Evolutionary conservation across 148 eudicot genomes (phyloP), one percentile per base, ranked within the genome.

Genomic region (Rhododendron ovatum): DNA sequence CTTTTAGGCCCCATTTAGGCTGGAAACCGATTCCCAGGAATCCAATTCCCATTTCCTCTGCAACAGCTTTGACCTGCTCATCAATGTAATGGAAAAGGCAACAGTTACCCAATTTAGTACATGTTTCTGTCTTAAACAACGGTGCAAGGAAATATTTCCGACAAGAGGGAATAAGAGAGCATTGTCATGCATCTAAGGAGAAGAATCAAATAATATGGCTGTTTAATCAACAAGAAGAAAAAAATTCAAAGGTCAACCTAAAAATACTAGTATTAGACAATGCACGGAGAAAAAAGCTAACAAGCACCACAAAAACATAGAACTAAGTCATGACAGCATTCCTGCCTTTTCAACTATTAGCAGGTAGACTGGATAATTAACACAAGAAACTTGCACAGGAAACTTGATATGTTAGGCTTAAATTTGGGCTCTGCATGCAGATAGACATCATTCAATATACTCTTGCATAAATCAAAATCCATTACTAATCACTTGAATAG

Each of bases 21-120:
- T 94, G 99, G 85, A 98, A 95, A 57, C 99, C 99, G 85, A 93
- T 93, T 67, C 99, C 99, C 85, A 98, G 83, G 89, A 98, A 98
- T 80, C 99, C 98, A 85, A 95, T 94, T 78, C 98, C 98, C 98
- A 95, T 95, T 92, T 98, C 99, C 90, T 98, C 97, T 33, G 98
- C 91, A 90, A 98, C 98, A 86, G 99, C 98, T 91, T 98, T 98
- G 76, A 95, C 99, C 99, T 98, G 92, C 45, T 83, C 69, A 83
- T 1, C 57, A 83, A 24, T 39, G 51, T 43, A 24, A 87, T 30
- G 43, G 30, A 75, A 18, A 82, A 83, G 71, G 28, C 79, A 74
- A 61, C 11, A 6, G 45, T 48, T 71, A 39, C 20, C 71, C 61
- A 24, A 81, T 81, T 61, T 22, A 61, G 50, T 61, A 37, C 20